Evolutionary conservation across 306 rosid species (phyloP), one percentile per base, ranked within the genome.

Genomic region (Gastrolobium villosum): DNA sequence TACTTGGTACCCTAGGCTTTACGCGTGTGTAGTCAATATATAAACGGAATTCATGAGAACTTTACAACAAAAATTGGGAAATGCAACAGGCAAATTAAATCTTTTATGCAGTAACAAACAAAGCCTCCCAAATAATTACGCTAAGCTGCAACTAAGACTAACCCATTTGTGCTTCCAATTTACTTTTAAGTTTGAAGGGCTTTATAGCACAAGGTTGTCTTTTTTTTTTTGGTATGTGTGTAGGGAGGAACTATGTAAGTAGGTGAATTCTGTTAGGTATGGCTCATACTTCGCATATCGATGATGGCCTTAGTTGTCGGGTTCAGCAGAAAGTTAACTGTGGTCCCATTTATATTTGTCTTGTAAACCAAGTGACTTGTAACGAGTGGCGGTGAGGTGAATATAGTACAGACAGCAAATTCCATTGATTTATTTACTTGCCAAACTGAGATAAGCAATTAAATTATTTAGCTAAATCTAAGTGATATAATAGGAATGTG

Each of bases 361-460:
- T n/a, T n/a, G n/a, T n/a, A n/a, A n/a, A n/a, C n/a, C n/a, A n/a
- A n/a, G n/a, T n/a, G n/a, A n/a, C n/a, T n/a, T n/a, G n/a, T n/a
- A n/a, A n/a, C n/a, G n/a, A n/a, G n/a, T n/a, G n/a, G n/a, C n/a
- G n/a, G n/a, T n/a, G n/a, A n/a, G n/a, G n/a, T n/a, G n/a, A n/a
- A n/a, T n/a, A n/a, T n/a, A n/a, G n/a, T n/a, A n/a, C n/a, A n/a
- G n/a, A n/a, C n/a, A n/a, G n/a, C n/a, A n/a, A n/a, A n/a, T 20
- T 20, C 26, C 26, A 20, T 20, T 20, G 26, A n/a, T n/a, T 30
- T 65, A 49, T 79, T 36, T 46, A 13, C 68, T 89, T 83, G 43
- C 80, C 54, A 69, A 67, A 66, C 34, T 34, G 65, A 63, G 62
- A 59, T 60, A 66, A 71, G 35, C 15, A 44, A 76, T 36, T 49